These are phyloP conservation scores for Clonostachys rosea DNA, from an alignment of 2,329 filamentous ascomycete species.

Conservation along the genomic window DNA sequence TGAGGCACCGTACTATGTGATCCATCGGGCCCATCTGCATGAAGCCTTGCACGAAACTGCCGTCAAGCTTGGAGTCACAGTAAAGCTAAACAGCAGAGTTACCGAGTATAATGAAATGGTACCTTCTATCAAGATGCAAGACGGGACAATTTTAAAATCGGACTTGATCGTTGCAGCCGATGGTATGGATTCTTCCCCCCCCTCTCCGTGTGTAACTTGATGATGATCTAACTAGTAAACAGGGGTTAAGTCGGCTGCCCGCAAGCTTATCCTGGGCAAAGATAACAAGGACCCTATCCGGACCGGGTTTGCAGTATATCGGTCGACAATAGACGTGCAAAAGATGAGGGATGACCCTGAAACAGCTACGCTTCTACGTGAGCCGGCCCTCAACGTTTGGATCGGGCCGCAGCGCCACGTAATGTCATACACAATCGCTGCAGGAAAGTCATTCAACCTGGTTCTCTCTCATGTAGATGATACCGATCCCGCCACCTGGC, in stretches of 20 bases:
- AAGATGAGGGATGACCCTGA: constrained; percentile 27
- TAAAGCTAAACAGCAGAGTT: constrained; percentile 16
- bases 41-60: constrained; percentile 17
- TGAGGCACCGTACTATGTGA: constrained; percentile 22
- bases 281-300: constrained; percentile 6
- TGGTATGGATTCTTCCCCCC: constrained; percentile 9
- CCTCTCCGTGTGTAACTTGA: too few species aligned
- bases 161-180: constrained; percentile 29
- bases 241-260: background rate
- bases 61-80: constrained; percentile 14
- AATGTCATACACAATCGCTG: constrained; percentile 38
- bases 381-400: constrained; percentile 31
- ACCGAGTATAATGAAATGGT: constrained; percentile 10
- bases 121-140: constrained; percentile 10
- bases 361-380: constrained; percentile 28
- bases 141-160: constrained; percentile 12
- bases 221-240: too few species aligned
- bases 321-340: constrained; percentile 29
- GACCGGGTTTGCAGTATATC: constrained; percentile 34
- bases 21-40: constrained; percentile 29
- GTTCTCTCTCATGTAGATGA: constrained; percentile 35
- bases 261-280: background rate
- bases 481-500: constrained; percentile 22
- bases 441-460: constrained; percentile 37
- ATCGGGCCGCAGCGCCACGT: constrained; percentile 34